Conservation (phyloP, 2,329 filamentous ascomycete species). For the Phialophora expanda region DNA sequence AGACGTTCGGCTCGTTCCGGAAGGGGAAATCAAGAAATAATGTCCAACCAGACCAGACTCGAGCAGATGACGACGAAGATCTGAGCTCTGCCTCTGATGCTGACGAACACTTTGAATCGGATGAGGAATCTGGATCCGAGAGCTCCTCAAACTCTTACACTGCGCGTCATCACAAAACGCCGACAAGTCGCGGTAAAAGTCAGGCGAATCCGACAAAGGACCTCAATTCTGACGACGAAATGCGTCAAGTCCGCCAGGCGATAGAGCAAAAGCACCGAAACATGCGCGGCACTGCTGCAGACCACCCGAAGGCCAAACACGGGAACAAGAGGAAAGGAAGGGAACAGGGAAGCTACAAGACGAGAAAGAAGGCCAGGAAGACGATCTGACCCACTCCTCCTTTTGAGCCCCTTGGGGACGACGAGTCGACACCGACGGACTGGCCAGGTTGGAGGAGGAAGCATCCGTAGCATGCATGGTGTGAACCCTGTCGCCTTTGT, state of each 20-base stretch:
- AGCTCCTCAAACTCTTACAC: not conserved
- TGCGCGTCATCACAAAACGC: not conserved
- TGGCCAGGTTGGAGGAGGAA: not conserved
- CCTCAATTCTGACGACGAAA: conserved; percentile 33
- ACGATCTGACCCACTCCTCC: conserved; percentile 19
- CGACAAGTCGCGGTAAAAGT: not conserved
- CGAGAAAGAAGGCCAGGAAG: conserved; percentile 29
- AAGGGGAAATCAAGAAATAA: conserved; percentile 21
- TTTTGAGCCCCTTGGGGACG: not conserved
- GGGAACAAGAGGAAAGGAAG: not conserved
- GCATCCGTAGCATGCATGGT: not conserved
- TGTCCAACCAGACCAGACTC: not conserved
- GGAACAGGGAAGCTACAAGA: conserved; percentile 11
- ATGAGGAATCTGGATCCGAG: conserved; percentile 10
- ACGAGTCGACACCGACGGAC: not conserved
- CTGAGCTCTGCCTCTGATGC: conserved; percentile 27
- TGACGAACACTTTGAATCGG: conserved; percentile 14
- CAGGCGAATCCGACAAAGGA: conserved; percentile 1
- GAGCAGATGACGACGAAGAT: conserved; percentile 18
- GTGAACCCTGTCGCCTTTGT: not conserved
- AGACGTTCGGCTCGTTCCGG: conserved; percentile 36
- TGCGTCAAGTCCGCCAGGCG: conserved; percentile 28
- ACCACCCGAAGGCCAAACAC: not conserved
- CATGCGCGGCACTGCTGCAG: conserved; percentile 17
- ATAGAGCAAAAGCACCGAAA: conserved; percentile 31